These are phyloP conservation scores for Penicillium sp. DNA, from an alignment of 2,329 filamentous ascomycete species.

Conservation along the genomic window DNA sequence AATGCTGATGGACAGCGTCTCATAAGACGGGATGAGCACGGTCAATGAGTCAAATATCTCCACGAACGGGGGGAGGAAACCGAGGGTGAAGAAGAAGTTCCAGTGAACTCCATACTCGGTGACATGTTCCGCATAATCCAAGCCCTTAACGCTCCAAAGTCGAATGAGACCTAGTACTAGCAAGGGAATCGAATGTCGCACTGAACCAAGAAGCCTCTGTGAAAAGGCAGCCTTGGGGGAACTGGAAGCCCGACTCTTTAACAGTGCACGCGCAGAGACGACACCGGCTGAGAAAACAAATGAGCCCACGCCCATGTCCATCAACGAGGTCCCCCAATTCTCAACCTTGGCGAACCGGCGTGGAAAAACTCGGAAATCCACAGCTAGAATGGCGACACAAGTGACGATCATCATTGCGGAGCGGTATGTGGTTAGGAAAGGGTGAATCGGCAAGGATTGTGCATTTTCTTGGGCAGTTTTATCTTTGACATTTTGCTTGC, in stretches of 20 bases:
- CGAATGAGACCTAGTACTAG: conserved; percentile 78
- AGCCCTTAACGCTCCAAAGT: conserved; percentile 85
- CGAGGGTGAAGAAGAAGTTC: conserved; percentile 99
- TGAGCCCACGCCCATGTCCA: conserved; percentile 96
- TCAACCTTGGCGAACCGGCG: conserved; percentile 96
- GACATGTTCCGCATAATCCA: conserved; percentile 96
- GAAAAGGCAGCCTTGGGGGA: conserved; percentile 51
- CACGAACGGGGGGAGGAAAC: conserved; percentile 83
- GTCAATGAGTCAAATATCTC: conserved; percentile 78
- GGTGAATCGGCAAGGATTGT: conserved; percentile 74
- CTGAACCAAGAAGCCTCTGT: conserved; percentile 66
- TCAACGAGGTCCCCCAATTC: conserved; percentile 98
- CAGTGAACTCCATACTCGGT: conserved; percentile 98
- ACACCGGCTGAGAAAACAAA: conserved; percentile 95
- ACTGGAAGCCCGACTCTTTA: conserved; percentile 66
- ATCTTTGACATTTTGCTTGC: conserved; percentile 25
- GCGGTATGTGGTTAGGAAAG: conserved; percentile 90
- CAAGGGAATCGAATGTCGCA: conserved; percentile 82
- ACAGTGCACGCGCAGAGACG: conserved; percentile 80
- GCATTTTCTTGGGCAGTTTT: conserved; percentile 31
- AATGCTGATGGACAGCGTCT: conserved; percentile 72
- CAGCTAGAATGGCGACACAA: conserved; percentile 89
- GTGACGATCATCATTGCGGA: conserved; percentile 91
- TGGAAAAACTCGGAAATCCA: conserved; percentile 92
- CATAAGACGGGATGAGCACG: conserved; percentile 73